A percentile compares a stretch with the other conserved stretches of the same genome.
Evolutionary conservation across 2,329 filamentous ascomycete genomes (phyloP).

Genomic region (Lasiodiplodia sp.): DNA sequence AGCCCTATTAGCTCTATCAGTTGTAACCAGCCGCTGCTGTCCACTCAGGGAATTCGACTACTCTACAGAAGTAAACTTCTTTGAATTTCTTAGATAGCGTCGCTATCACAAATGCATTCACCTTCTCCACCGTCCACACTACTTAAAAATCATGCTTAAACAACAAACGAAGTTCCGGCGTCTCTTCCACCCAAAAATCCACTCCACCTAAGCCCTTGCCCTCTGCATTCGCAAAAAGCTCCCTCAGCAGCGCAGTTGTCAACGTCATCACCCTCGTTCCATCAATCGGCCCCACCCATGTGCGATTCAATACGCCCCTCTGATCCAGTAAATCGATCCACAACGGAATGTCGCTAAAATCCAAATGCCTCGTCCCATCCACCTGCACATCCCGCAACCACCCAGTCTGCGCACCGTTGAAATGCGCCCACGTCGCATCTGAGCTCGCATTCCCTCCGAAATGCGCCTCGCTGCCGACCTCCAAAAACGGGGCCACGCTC

Average conservation of each 20-base stretch:
- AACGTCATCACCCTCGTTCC: neutral
- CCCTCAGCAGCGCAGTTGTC: neutral
- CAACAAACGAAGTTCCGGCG: neutral
- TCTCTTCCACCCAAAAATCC: neutral
- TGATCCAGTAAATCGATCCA: conserved; percentile 39
- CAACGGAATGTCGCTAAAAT: conserved; percentile 37
- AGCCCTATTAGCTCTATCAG: too few relatives aligned
- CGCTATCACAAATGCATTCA: too few relatives aligned
- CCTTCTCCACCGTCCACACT: neutral
- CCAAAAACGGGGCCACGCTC: conserved; percentile 33
- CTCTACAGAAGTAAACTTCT: too few relatives aligned
- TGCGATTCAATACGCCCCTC: conserved; percentile 31
- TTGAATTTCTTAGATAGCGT: too few relatives aligned
- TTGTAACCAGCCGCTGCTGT: too few relatives aligned
- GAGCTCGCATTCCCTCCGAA: conserved; percentile 5
- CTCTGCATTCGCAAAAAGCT: neutral
- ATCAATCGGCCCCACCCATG: conserved; percentile 3
- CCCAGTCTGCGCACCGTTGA: conserved; percentile 36
- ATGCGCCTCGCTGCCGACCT: conserved; percentile 35
- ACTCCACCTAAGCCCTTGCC: neutral
- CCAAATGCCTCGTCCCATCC: conserved; percentile 35
- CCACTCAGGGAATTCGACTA: too few relatives aligned
- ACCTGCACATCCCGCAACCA: conserved; percentile 39
- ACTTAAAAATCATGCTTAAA: neutral
- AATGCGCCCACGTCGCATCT: conserved; percentile 33